phyloP scores from a whole-genome alignment of 495 filamentous ascomycete species.

The Neurospora africana region DNA sequence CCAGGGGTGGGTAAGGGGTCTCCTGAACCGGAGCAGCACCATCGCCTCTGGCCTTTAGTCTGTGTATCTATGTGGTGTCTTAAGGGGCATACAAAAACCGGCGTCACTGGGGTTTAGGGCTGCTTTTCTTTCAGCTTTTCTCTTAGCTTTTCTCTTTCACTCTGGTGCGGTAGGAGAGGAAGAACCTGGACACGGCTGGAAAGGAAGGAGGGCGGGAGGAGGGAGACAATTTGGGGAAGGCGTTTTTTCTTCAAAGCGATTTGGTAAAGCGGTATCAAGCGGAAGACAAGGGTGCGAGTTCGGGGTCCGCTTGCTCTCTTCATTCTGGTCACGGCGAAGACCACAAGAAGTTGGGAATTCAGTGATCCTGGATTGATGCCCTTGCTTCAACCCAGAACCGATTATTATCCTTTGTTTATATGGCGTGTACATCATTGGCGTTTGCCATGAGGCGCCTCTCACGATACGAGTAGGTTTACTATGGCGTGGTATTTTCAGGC shows the following conservation, averaged over 20 bases:
- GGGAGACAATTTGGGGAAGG: not conserved
- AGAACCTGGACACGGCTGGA: not conserved
- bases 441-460: not conserved
- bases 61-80: constrained; percentile 17
- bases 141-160: constrained; percentile 3
- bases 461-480: not conserved
- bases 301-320: not conserved
- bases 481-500: not conserved
- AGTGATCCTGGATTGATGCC: not conserved
- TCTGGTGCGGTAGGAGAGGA: not conserved
- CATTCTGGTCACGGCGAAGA: not conserved
- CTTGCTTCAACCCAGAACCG: not conserved
- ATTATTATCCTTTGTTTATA: not conserved
- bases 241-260: not conserved
- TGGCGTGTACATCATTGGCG: not conserved
- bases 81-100: constrained; percentile 19
- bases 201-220: not conserved
- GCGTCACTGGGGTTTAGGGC: constrained; percentile 10
- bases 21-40: not conserved
- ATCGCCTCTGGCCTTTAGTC: not conserved
- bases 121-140: constrained; percentile 6
- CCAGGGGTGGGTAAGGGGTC: not conserved
- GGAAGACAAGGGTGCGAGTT: not conserved
- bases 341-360: not conserved
- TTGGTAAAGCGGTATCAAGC: not conserved